Evolutionary conservation across 352 stramenopile genomes (phyloP), one percentile per base, ranked within the genome.

Genomic region (Elongisporangium prolatum): DNA sequence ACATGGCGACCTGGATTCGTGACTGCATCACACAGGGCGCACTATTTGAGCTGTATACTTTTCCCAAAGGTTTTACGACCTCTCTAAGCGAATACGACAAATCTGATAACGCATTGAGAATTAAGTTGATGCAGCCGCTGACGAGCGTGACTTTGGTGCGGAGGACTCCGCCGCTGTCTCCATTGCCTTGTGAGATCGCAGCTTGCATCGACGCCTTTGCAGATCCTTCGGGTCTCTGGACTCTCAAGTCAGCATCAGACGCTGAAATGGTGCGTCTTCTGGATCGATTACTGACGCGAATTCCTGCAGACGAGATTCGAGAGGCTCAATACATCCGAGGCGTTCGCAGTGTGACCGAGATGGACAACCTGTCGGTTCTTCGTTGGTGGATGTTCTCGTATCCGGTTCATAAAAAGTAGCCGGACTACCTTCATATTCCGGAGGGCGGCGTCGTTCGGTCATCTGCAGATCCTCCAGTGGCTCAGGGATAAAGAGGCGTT

Each of bases 401-500:
- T 40, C 2, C 28, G 14, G 28, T 1, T 13, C 28, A 40, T 13
- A 2, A 5, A 13, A 40, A 40, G 28, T 2, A 14, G 9, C 28
- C 28, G 28, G 28, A 40, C 28, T 40, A 40, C 28, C 28, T 40
- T 40, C 28, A 40, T 40, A 5, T 40, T 40, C 8, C 28, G 28
- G 5, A 40, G 28, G 14, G 67, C 67, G 18, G 60, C 64, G 25
- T 65, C 58, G n/a, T 55, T 56, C 56, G 67, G 67, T 1, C 67
- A 69, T 25, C 57, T 74, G 54, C 63, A 74, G 57, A 74, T 74
- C 38, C 40, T 71, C 16, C 54, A 64, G 48, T 74, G 63, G 60
- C 55, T 74, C 28, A 40, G 14, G 28, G 28, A 40, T 9, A 5
- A 40, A 13, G 28, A 40, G 9, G 28, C 28, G 28, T 40, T 40